Percentiles rank a stretch among this genome's conserved stretches.
Evolutionary conservation across 2,329 filamentous ascomycete species (phyloP).

Genomic region (Fusarium hostae): DNA sequence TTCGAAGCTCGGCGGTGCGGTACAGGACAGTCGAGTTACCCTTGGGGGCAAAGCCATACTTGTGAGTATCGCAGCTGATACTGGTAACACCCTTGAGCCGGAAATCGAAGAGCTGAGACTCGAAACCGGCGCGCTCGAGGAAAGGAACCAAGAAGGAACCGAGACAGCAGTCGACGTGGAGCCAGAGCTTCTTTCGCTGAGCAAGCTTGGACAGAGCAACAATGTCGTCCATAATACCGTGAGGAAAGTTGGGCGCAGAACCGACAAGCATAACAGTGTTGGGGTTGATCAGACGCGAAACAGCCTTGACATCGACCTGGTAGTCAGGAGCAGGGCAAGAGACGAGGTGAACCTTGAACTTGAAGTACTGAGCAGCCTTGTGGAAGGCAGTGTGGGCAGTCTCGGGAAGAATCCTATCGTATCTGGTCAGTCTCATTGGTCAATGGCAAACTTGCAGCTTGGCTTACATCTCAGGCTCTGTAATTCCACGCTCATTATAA

Average conservation of each 20-base stretch:
- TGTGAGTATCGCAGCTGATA: constrained; percentile 97
- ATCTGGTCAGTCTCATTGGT: constrained; percentile 17
- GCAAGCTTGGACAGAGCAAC: constrained; percentile 85
- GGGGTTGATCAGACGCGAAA: constrained; percentile 87
- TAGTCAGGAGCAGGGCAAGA: constrained; percentile 85
- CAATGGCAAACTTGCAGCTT: neutral
- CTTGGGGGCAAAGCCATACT: constrained; percentile 98
- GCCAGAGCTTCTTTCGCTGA: constrained; percentile 78
- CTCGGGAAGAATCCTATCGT: constrained; percentile 83
- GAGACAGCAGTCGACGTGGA: constrained; percentile 98
- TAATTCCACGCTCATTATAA: constrained; percentile 84
- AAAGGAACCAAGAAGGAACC: constrained; percentile 95
- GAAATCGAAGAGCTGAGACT: constrained; percentile 91
- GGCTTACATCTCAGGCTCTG: constrained; percentile 90
- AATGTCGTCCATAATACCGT: constrained; percentile 98
- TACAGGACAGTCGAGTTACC: constrained; percentile 95
- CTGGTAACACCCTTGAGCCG: constrained; percentile 91
- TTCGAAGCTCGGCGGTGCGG: constrained; percentile 79
- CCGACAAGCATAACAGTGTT: constrained; percentile 96
- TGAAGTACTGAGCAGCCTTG: constrained; percentile 95
- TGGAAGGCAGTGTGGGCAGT: constrained; percentile 97
- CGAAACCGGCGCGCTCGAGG: constrained; percentile 93
- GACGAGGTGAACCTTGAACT: constrained; percentile 92
- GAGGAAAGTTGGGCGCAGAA: constrained; percentile 96
- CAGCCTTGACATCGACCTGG: constrained; percentile 82